These are phyloP conservation scores for Camellia granthamiana DNA, from an alignment of 148 eudicot species.

Conservation along the genomic window DNA sequence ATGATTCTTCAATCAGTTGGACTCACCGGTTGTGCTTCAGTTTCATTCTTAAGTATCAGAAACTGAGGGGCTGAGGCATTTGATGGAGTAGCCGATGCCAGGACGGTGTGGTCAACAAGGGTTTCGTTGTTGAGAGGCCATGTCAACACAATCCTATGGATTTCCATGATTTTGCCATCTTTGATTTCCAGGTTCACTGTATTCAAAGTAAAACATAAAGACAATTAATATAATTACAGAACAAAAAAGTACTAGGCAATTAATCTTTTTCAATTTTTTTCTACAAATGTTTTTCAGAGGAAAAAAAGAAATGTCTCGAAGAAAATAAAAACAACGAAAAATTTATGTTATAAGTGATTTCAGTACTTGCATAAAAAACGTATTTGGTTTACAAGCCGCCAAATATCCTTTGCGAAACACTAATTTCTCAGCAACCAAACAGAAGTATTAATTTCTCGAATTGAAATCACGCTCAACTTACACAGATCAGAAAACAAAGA, in stretches of 20 bases:
- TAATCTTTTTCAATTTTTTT: too few relatives aligned
- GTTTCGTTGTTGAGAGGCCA: conserved; percentile 21
- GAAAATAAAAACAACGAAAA: background rate
- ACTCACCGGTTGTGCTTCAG: conserved; percentile 8
- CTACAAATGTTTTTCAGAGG: too few relatives aligned
- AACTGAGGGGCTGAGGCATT: conserved; percentile 9
- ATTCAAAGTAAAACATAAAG: background rate
- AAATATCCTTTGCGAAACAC: background rate
- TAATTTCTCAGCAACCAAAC: background rate
- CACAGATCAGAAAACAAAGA: background rate
- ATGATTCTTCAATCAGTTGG: conserved; percentile 15
- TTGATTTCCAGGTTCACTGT: conserved; percentile 42
- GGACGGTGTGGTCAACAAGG: conserved; percentile 21
- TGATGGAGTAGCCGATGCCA: conserved; percentile 24
- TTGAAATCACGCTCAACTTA: background rate
- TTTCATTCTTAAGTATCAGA: background rate
- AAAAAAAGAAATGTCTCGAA: background rate
- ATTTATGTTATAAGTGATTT: background rate
- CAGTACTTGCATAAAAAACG: background rate
- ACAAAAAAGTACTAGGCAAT: background rate
- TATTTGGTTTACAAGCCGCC: background rate
- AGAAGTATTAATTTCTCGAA: background rate
- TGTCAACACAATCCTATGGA: background rate
- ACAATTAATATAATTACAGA: background rate
- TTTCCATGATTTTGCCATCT: conserved; percentile 33